A percentile compares a stretch with the other conserved stretches of the same genome.
These are phyloP conservation scores for Boechera stricta DNA, from an alignment of 345 rosid species.

Conservation along the genomic window DNA sequence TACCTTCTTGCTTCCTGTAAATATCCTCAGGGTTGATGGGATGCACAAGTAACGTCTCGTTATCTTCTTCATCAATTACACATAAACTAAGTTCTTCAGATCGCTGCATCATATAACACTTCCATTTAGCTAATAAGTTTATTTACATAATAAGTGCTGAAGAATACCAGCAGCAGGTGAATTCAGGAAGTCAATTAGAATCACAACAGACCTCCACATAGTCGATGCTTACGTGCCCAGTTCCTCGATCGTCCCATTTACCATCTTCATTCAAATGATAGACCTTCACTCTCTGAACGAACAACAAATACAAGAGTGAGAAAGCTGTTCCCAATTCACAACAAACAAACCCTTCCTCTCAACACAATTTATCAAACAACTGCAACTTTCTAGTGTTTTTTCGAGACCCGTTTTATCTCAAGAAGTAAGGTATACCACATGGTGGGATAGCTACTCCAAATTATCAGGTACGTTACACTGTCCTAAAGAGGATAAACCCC, in stretches of 20 bases:
- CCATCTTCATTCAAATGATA: constrained; percentile 91
- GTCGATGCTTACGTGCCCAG: constrained; percentile 93
- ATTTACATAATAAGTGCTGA: constrained; percentile 15
- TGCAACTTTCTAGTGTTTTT: neutral
- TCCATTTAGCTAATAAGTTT: constrained; percentile 24
- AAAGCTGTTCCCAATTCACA: neutral
- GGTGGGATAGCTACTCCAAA: neutral
- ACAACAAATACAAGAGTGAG: constrained; percentile 8
- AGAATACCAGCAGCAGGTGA: constrained; percentile 28
- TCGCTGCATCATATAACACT: constrained; percentile 60
- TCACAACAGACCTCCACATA: constrained; percentile 75
- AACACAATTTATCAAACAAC: constrained; percentile 16
- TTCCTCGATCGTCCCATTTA: constrained; percentile 99
- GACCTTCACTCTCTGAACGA: constrained; percentile 89
- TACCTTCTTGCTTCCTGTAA: constrained; percentile 99
- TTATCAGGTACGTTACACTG: neutral
- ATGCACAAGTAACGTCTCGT: constrained; percentile 84
- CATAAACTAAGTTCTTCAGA: constrained; percentile 83
- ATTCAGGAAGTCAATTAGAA: constrained; percentile 38
- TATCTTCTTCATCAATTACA: constrained; percentile 94
- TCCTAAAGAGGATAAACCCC: neutral
- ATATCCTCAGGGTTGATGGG: constrained; percentile 88
- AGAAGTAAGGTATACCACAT: neutral
- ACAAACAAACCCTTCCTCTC: constrained; percentile 9
- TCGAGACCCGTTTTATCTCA: neutral